These are phyloP conservation scores for Russula dissimulans DNA, from an alignment of 768 basidiomycete species.

Conservation along the genomic window DNA sequence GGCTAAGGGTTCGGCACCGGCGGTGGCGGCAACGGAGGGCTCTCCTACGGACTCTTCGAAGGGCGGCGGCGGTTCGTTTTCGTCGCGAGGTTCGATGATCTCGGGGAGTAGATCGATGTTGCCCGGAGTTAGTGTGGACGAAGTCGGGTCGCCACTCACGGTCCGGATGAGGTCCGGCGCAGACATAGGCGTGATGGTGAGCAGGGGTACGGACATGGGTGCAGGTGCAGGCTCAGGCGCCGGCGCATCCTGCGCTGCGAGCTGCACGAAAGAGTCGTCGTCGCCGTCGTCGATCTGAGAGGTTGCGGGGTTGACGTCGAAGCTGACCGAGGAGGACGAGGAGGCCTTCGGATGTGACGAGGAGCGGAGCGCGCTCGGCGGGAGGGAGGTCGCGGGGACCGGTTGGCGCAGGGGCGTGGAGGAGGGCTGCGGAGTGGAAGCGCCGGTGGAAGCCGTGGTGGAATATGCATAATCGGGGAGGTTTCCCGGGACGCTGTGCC, in stretches of 20 bases:
- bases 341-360: slow-evolving; percentile 4
- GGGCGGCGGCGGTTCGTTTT: slow-evolving; percentile 13
- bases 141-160: background rate
- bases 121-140: slow-evolving; percentile 9
- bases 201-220: background rate
- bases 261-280: slow-evolving; percentile 1
- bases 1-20: background rate
- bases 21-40: background rate
- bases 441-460: background rate
- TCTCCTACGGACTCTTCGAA: background rate
- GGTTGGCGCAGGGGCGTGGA: background rate
- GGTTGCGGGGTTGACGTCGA: slow-evolving; percentile 10
- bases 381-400: slow-evolving; percentile 14
- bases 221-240: slow-evolving; percentile 1
- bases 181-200: too few relatives aligned
- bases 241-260: background rate
- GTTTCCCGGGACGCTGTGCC: slow-evolving; percentile 12
- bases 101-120: slow-evolving; percentile 15
- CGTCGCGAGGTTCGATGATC: slow-evolving; percentile 13
- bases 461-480: slow-evolving; percentile 11
- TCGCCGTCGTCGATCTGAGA: slow-evolving; percentile 17
- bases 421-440: background rate
- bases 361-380: slow-evolving; percentile 12
- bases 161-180: background rate
- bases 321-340: slow-evolving; percentile 20